phyloP scores from a whole-genome alignment of 805 yeast species.

The Yamadazyma olivae region DNA sequence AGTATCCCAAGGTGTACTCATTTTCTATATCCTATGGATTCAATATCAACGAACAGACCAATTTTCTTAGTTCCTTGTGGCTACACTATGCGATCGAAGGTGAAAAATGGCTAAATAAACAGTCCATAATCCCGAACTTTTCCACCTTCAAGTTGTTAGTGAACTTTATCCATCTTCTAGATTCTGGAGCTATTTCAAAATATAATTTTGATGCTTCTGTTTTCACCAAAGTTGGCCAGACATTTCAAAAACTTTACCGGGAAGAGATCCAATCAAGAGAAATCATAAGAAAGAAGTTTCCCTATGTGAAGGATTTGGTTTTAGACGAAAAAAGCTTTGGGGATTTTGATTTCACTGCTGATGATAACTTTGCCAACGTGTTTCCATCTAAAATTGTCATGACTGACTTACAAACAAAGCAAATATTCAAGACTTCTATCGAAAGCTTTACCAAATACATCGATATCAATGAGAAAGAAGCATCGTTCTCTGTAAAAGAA shows the following conservation, averaged over 20 bases:
- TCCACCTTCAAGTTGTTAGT: slow-evolving; percentile 47
- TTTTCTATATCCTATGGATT: slow-evolving; percentile 53
- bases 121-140: slow-evolving; percentile 50
- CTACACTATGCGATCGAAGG: slow-evolving; percentile 46
- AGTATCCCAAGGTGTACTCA: slow-evolving; percentile 54
- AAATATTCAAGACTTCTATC: slow-evolving; percentile 30
- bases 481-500: slow-evolving; percentile 7
- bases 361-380: slow-evolving; percentile 46
- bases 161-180: slow-evolving; percentile 44
- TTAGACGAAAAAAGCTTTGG: slow-evolving; percentile 28
- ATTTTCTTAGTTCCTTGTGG: slow-evolving; percentile 60
- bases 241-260: slow-evolving; percentile 31
- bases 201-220: slow-evolving; percentile 33
- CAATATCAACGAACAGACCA: slow-evolving; percentile 52
- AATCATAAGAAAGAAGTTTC: slow-evolving; percentile 22
- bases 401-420: slow-evolving; percentile 21
- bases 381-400: slow-evolving; percentile 56
- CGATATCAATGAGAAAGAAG: slow-evolving; percentile 4
- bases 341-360: slow-evolving; percentile 46
- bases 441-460: slow-evolving; percentile 26
- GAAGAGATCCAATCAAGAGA: slow-evolving; percentile 45
- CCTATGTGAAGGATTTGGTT: slow-evolving; percentile 26
- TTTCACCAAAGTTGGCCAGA: slow-evolving; percentile 26
- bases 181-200: slow-evolving; percentile 20
- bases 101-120: slow-evolving; percentile 48